Evolutionary conservation across 2,329 filamentous ascomycete genomes (phyloP).

Genomic region (Colletotrichum spaethianum): DNA sequence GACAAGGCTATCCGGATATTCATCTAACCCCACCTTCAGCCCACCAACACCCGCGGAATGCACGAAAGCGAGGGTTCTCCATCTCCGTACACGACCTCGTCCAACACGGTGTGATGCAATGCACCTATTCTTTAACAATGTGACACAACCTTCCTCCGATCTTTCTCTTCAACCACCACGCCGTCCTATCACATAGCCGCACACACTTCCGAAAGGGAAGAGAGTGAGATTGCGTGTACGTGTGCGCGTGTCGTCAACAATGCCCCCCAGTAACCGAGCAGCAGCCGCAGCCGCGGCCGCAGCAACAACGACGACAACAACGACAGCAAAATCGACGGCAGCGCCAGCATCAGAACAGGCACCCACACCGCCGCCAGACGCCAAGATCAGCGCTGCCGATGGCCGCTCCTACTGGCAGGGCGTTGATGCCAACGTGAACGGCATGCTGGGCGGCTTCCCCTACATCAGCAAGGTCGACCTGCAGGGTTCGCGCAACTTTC

Average conservation of each 20-base stretch:
- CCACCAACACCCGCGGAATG: background rate
- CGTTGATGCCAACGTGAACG: constrained; percentile 66
- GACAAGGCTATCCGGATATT: background rate
- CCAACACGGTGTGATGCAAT: constrained; percentile 18
- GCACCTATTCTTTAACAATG: constrained; percentile 38
- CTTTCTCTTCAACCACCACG: constrained; percentile 32
- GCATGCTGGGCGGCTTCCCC: constrained; percentile 84
- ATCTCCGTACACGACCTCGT: background rate
- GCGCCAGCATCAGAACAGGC: background rate
- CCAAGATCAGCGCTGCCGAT: constrained; percentile 52
- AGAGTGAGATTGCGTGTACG: constrained; percentile 17
- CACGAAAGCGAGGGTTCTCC: constrained; percentile 10
- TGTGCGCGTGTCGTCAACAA: constrained; percentile 21
- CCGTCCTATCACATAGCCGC: constrained; percentile 19
- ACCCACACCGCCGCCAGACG: constrained; percentile 48
- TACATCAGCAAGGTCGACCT: constrained; percentile 79
- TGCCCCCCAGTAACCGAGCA: constrained; percentile 14
- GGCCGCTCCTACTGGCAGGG: constrained; percentile 64
- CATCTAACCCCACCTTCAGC: background rate
- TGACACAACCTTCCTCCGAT: constrained; percentile 29
- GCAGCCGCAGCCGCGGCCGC: constrained; percentile 20
- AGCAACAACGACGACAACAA: background rate
- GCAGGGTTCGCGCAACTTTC: constrained; percentile 76
- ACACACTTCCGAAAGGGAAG: constrained; percentile 1
- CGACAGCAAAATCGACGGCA: constrained; percentile 5